Evolutionary conservation across 2,329 filamentous ascomycete species (phyloP).

Genomic region (Fusarium keratoplasticum): DNA sequence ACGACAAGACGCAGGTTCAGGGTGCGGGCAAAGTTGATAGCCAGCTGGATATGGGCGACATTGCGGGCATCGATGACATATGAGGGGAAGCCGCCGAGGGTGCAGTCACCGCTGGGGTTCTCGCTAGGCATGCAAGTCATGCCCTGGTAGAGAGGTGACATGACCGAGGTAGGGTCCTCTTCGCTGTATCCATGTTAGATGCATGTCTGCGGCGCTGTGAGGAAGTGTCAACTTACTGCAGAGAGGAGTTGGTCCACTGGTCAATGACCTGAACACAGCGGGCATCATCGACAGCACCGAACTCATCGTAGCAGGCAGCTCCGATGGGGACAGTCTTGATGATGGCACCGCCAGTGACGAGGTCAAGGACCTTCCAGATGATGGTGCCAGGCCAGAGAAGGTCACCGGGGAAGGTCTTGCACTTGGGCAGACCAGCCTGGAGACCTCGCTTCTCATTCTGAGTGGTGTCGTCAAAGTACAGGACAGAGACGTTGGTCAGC

Average conservation of each 20-base stretch:
- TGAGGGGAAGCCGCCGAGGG: conserved; percentile 55
- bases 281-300: conserved; percentile 40
- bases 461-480: conserved; percentile 26
- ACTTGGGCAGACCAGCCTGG: conserved; percentile 16
- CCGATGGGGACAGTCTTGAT: conserved; percentile 49
- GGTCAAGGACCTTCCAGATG: conserved; percentile 50
- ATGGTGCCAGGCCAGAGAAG: conserved; percentile 42
- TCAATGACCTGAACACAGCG: conserved; percentile 42
- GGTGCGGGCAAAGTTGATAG: conserved; percentile 59
- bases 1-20: conserved; percentile 59
- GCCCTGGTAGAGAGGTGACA: conserved; percentile 55
- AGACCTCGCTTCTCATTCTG: background rate
- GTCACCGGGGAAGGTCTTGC: conserved; percentile 52
- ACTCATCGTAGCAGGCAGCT: conserved; percentile 47
- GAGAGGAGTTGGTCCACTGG: conserved; percentile 44
- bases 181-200: conserved; percentile 38
- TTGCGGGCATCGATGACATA: conserved; percentile 58
- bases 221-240: conserved; percentile 26
- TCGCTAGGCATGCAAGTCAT: conserved; percentile 51
- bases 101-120: conserved; percentile 43
- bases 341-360: conserved; percentile 48
- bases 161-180: conserved; percentile 53
- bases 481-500: conserved; percentile 18
- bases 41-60: conserved; percentile 58
- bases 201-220: background rate